Percentiles rank a stretch among this genome's conserved stretches.
Evolutionary conservation across 169 alveolate species (phyloP).

Genomic region (Cryptosporidium canis): DNA sequence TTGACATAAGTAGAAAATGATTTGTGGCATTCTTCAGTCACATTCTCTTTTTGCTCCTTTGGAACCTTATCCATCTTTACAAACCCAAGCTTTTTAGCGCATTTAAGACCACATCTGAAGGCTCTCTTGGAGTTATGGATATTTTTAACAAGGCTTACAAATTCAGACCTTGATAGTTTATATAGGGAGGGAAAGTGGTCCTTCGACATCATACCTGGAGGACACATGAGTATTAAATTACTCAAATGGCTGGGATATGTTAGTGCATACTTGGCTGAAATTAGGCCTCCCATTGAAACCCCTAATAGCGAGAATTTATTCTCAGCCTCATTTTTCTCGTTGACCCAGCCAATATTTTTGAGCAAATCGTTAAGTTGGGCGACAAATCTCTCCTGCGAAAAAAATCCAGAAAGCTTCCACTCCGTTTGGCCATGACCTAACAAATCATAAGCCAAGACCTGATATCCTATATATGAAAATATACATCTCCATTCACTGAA

Average conservation of each 20-base stretch:
- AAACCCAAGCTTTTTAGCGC: neutral
- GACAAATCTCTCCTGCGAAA: conserved; percentile 5
- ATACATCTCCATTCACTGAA: neutral
- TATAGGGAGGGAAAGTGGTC: neutral
- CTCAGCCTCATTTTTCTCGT: neutral
- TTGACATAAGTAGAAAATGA: neutral
- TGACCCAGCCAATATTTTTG: neutral
- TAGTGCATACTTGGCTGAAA: conserved; percentile 18
- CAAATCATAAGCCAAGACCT: conserved; percentile 42
- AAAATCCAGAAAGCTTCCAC: conserved; percentile 31
- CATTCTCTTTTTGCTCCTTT: neutral
- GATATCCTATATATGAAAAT: conserved; percentile 2
- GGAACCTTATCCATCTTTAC: neutral
- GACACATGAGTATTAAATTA: conserved; percentile 14
- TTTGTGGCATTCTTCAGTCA: neutral
- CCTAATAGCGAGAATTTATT: conserved; percentile 5
- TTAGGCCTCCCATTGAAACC: conserved; percentile 47
- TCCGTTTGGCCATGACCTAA: conserved; percentile 41
- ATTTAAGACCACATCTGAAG: neutral
- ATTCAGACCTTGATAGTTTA: neutral
- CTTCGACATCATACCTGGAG: conserved; percentile 56
- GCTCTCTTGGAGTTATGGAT: neutral
- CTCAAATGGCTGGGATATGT: neutral
- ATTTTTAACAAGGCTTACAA: neutral
- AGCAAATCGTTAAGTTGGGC: conserved; percentile 12